A percentile compares a stretch with the other conserved stretches of the same genome.
Evolutionary conservation across 805 yeast genomes (phyloP).

Genomic region (Saturnispora galanensis): DNA sequence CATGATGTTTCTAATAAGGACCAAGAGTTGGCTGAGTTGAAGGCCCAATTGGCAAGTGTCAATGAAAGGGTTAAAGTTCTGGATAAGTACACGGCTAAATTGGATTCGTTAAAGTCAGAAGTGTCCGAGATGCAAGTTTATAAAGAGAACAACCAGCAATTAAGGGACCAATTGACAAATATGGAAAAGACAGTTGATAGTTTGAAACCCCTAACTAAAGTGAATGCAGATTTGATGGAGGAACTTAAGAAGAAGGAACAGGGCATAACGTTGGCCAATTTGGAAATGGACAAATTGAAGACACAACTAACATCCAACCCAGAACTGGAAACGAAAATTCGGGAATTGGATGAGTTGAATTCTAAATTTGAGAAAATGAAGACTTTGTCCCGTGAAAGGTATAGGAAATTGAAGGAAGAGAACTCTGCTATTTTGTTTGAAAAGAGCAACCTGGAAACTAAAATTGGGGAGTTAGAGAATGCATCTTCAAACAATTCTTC

Average conservation of each 20-base stretch:
- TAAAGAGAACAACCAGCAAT: slow-evolving; percentile 22
- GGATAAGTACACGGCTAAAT: slow-evolving; percentile 15
- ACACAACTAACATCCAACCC: slow-evolving; percentile 27
- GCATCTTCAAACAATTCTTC: slow-evolving; percentile 8
- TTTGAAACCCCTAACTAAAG: slow-evolving; percentile 14
- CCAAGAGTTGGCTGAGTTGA: slow-evolving; percentile 43
- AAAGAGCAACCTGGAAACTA: slow-evolving; percentile 12
- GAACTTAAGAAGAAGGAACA: slow-evolving; percentile 39
- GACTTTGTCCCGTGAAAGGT: slow-evolving; percentile 23
- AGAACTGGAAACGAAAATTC: slow-evolving; percentile 4
- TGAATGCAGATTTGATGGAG: slow-evolving; percentile 13
- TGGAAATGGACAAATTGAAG: slow-evolving; percentile 55
- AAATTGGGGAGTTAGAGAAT: slow-evolving; percentile 13
- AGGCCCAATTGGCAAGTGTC: slow-evolving; percentile 34
- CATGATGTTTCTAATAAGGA: slow-evolving; percentile 38
- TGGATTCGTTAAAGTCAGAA: slow-evolving; percentile 21
- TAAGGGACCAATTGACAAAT: slow-evolving; percentile 18
- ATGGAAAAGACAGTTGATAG: slow-evolving; percentile 10
- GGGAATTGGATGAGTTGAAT: slow-evolving; percentile 12
- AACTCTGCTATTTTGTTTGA: slow-evolving; percentile 13
- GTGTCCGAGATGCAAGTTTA: slow-evolving; percentile 22
- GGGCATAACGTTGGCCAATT: slow-evolving; percentile 35
- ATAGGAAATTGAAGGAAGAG: slow-evolving; percentile 20
- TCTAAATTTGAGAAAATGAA: slow-evolving; percentile 23
- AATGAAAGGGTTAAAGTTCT: slow-evolving; percentile 18